phyloP scores from a whole-genome alignment of 768 basidiomycete species.

The Leccinum obscurum region DNA sequence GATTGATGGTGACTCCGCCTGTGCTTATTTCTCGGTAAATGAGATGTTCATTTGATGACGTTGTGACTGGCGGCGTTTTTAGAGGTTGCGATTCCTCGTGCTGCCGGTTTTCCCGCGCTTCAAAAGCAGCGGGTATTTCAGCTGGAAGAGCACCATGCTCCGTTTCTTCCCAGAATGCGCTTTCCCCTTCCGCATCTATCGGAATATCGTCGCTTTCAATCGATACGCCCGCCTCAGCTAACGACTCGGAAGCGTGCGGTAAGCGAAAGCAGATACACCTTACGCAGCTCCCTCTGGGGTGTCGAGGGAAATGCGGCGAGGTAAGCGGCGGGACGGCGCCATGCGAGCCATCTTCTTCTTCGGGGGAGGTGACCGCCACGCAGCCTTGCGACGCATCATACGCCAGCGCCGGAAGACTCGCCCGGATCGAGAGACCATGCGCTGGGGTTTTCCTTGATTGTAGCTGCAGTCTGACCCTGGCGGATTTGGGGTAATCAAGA shows the following conservation, averaged over 20 bases:
- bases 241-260: background rate
- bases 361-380: background rate
- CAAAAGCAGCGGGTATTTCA: background rate
- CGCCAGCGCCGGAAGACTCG: background rate
- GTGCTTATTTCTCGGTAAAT: background rate
- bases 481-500: constrained; percentile 29
- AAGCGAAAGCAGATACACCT: background rate
- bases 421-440: background rate
- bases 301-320: constrained; percentile 16
- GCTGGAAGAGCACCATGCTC: background rate
- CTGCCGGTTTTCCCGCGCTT: background rate
- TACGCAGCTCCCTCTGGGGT: background rate
- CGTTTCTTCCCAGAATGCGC: background rate
- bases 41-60: background rate
- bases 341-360: constrained; percentile 29
- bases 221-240: background rate
- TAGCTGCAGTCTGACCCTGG: background rate
- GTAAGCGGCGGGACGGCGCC: constrained; percentile 23
- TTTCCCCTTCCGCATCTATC: constrained; percentile 3
- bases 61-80: background rate
- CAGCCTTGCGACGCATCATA: constrained; percentile 2
- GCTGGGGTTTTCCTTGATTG: background rate
- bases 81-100: background rate
- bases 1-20: background rate
- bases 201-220: background rate